phyloP scores from a whole-genome alignment of 73 alveolate species.

The Tetrahymena borealis region DNA sequence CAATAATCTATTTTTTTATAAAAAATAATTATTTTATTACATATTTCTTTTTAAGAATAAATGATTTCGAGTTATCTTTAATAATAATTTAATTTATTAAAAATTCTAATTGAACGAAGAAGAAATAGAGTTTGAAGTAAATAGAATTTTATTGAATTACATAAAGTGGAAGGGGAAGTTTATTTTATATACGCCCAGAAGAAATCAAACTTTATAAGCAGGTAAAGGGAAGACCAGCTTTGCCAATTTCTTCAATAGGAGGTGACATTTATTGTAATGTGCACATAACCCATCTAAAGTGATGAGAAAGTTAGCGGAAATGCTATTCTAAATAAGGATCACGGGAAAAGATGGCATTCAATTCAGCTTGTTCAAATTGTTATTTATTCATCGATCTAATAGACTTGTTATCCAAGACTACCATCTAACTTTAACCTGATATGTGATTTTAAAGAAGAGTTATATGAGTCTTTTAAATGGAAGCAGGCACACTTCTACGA shows the following conservation, averaged over 20 bases:
- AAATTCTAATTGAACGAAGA: no score
- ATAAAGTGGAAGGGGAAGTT: background rate
- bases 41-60: background rate
- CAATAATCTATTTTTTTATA: background rate
- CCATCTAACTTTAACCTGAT: background rate
- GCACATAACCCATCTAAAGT: conserved; percentile 31
- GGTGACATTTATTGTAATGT: conserved; percentile 36
- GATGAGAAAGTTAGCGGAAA: background rate
- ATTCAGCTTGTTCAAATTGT: background rate
- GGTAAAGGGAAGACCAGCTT: conserved; percentile 15
- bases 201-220: background rate
- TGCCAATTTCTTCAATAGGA: conserved; percentile 33
- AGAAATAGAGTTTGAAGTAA: no score
- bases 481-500: background rate
- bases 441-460: background rate
- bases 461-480: background rate
- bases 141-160: background rate
- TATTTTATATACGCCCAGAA: background rate
- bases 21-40: background rate
- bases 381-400: background rate
- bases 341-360: background rate
- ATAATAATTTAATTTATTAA: no score
- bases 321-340: background rate
- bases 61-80: no score
- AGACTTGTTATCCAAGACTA: background rate